A percentile compares a stretch with the other conserved stretches of the same genome.
phyloP scores from a whole-genome alignment of 768 basidiomycete genomes.

The Rhizopogon vesiculosus region DNA sequence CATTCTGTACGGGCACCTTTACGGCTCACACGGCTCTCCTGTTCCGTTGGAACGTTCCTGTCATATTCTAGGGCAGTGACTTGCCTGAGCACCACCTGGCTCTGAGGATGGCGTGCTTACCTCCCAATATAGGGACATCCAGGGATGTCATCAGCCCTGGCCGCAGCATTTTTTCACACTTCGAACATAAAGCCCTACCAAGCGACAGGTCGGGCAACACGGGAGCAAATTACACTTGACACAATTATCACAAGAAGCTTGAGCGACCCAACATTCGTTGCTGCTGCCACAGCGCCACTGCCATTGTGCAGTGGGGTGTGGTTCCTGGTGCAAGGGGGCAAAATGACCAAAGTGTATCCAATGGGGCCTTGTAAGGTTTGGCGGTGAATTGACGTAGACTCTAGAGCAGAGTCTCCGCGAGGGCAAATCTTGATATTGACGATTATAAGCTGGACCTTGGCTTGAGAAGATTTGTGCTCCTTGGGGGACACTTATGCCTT shows the following conservation, averaged over 20 bases:
- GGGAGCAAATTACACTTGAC: slow-evolving; percentile 89
- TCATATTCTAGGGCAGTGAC: slow-evolving; percentile 95
- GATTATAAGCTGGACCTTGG: slow-evolving; percentile 91
- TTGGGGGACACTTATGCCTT: slow-evolving; percentile 62
- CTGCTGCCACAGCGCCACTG: slow-evolving; percentile 86
- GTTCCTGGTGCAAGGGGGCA: slow-evolving; percentile 23
- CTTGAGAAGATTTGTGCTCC: slow-evolving; percentile 64
- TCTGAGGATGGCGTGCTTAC: slow-evolving; percentile 64
- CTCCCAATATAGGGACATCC: slow-evolving; percentile 89
- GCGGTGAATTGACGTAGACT: slow-evolving; percentile 70
- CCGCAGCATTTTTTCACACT: slow-evolving; percentile 90
- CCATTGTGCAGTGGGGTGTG: slow-evolving; percentile 53
- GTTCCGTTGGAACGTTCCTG: slow-evolving; percentile 88
- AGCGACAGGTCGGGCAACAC: slow-evolving; percentile 84
- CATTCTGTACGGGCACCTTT: slow-evolving; percentile 96
- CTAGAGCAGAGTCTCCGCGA: slow-evolving; percentile 76
- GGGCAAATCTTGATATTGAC: slow-evolving; percentile 75
- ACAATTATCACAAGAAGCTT: slow-evolving; percentile 85
- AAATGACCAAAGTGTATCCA: too few relatives aligned
- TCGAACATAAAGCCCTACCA: slow-evolving; percentile 91
- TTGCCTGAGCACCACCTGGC: slow-evolving; percentile 87
- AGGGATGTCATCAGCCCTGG: slow-evolving; percentile 80
- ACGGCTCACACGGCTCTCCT: slow-evolving; percentile 91
- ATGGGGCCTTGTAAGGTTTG: too few relatives aligned
- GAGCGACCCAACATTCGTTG: slow-evolving; percentile 78